Conservation (phyloP, 2,329 filamentous ascomycete genomes). For the Trichoderma koningii region DNA sequence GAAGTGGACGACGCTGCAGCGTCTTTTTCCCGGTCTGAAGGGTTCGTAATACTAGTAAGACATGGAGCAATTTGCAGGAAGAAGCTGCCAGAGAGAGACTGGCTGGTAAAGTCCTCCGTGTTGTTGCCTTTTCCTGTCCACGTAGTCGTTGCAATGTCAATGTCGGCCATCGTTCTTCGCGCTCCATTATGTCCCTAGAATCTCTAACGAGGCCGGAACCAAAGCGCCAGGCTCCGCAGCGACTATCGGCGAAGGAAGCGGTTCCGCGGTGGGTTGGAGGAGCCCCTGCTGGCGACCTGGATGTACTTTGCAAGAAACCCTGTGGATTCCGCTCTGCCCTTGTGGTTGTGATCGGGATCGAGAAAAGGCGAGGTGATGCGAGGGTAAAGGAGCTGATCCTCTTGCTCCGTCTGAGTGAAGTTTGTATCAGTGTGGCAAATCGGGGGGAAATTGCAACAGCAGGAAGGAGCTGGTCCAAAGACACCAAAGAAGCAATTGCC, state of each 20-base stretch:
- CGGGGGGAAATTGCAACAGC: background rate
- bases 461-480: background rate
- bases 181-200: too few species aligned
- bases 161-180: background rate
- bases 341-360: background rate
- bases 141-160: background rate
- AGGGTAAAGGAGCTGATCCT: too few species aligned
- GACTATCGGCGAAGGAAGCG: slow-evolving; percentile 4
- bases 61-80: background rate
- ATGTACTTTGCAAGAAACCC: background rate
- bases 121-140: too few species aligned
- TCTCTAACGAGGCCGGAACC: background rate
- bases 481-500: too few species aligned
- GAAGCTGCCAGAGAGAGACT: background rate
- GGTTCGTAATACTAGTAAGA: too few species aligned
- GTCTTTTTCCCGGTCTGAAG: background rate
- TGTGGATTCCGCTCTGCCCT: too few species aligned
- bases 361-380: too few species aligned
- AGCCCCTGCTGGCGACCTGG: background rate
- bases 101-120: too few species aligned
- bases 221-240: slow-evolving; percentile 1
- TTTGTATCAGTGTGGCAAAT: background rate
- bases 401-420: background rate
- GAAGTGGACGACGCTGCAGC: slow-evolving; percentile 7
- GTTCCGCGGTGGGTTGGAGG: slow-evolving; percentile 4